Evolutionary conservation across 2,329 filamentous ascomycete species (phyloP).

Genomic region (Neoarthrinium moseri): DNA sequence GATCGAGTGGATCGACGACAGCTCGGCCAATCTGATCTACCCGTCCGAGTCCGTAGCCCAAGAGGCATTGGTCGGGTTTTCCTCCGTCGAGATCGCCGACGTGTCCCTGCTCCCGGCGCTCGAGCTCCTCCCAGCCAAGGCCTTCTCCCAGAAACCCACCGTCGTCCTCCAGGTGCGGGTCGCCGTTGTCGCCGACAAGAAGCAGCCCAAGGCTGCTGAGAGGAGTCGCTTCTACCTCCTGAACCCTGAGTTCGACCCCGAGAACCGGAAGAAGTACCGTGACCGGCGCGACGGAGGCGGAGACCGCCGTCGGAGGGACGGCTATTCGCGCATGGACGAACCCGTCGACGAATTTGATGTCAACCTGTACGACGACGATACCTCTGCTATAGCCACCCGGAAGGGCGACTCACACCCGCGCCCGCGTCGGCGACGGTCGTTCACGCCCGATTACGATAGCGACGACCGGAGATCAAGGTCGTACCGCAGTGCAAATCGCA

Average conservation of each 20-base stretch:
- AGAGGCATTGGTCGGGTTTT: constrained; percentile 54
- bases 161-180: constrained; percentile 70
- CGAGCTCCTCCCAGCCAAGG: constrained; percentile 69
- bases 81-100: constrained; percentile 51
- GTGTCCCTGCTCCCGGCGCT: constrained; percentile 55
- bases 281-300: constrained; percentile 46
- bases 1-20: constrained; percentile 95
- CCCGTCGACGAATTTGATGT: constrained; percentile 64
- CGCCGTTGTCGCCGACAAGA: constrained; percentile 74
- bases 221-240: constrained; percentile 90
- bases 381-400: constrained; percentile 33
- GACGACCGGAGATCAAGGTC: constrained; percentile 19
- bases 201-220: constrained; percentile 73
- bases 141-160: constrained; percentile 66
- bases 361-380: constrained; percentile 78
- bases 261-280: constrained; percentile 66
- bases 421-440: constrained; percentile 32
- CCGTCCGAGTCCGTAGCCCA: constrained; percentile 49
- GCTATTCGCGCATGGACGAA: constrained; percentile 44
- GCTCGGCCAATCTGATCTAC: constrained; percentile 84
- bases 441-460: constrained; percentile 25
- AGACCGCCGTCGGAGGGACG: constrained; percentile 28
- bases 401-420: constrained; percentile 18
- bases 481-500: constrained; percentile 39
- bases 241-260: constrained; percentile 85